A percentile compares a stretch with the other conserved stretches of the same genome.
Evolutionary conservation across 177 flowering plant species (phyloP).

Genomic region (Vitis hybrid): DNA sequence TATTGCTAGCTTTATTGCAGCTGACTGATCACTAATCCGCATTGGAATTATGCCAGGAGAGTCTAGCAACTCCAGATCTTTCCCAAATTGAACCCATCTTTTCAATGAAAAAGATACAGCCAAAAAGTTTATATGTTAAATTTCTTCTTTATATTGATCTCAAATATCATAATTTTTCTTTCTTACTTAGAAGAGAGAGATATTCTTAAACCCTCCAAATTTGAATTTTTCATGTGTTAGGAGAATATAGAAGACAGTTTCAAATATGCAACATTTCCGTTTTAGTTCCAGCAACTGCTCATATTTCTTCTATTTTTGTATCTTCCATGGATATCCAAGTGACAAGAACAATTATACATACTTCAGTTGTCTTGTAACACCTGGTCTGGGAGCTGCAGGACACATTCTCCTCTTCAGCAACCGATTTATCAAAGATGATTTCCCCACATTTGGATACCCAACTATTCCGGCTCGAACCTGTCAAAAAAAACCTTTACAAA

Average conservation of each 20-base stretch:
- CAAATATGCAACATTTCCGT: not conserved
- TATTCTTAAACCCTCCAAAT: not conserved
- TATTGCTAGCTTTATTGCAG: conserved; percentile 95
- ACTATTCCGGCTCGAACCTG: conserved; percentile 98
- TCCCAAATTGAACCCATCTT: conserved; percentile 95
- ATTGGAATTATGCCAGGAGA: conserved; percentile 97
- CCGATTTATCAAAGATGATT: conserved; percentile 96
- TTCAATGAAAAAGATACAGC: not conserved
- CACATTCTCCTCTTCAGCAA: conserved; percentile 92
- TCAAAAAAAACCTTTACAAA: not conserved
- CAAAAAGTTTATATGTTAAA: not conserved
- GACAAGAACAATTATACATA: conserved; percentile 27
- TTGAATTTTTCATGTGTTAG: not conserved
- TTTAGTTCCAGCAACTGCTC: not conserved
- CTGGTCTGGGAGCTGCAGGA: conserved; percentile 96
- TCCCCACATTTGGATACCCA: conserved; percentile 99
- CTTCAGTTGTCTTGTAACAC: conserved; percentile 91
- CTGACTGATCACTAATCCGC: conserved; percentile 88
- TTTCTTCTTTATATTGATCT: not conserved
- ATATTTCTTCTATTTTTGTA: not conserved
- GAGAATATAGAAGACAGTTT: not conserved
- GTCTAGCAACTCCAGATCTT: conserved; percentile 85
- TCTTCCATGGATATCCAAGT: not conserved
- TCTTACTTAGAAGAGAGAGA: not conserved
- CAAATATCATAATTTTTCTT: not conserved